phyloP scores from a whole-genome alignment of 768 basidiomycete species.

The Piloderma croceum region DNA sequence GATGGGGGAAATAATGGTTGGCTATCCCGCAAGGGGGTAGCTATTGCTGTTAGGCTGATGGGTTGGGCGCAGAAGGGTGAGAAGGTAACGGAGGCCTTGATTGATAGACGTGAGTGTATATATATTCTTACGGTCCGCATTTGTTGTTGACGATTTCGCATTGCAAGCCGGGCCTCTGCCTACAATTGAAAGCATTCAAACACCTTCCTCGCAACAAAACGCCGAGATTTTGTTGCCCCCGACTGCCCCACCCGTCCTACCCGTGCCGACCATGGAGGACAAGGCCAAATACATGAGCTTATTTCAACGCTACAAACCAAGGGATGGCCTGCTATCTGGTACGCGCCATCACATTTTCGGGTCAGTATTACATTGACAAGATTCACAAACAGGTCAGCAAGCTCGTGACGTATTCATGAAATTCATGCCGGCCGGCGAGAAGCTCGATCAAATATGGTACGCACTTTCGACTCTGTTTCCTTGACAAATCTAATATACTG shows the following conservation, averaged over 20 bases:
- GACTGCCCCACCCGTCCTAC: constrained; percentile 25
- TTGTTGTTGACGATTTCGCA: constrained; percentile 6
- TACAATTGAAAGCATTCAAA: too few relatives aligned
- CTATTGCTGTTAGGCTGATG: constrained; percentile 55
- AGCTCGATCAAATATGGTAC: constrained; percentile 58
- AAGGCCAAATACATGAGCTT: constrained; percentile 48
- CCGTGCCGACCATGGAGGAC: constrained; percentile 47
- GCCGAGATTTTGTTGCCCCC: constrained; percentile 31
- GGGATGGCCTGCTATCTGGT: constrained; percentile 53
- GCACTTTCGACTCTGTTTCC: constrained; percentile 11
- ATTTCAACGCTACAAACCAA: constrained; percentile 46
- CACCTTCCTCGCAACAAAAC: too few relatives aligned
- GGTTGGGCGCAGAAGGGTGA: constrained; percentile 59
- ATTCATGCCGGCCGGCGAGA: constrained; percentile 51
- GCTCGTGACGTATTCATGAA: constrained; percentile 61
- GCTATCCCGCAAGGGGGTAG: constrained; percentile 50
- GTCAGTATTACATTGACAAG: too few relatives aligned
- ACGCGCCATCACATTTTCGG: constrained; percentile 9
- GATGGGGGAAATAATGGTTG: constrained; percentile 55
- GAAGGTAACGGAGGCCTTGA: constrained; percentile 33
- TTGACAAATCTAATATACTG: not conserved
- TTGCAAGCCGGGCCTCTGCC: constrained; percentile 51
- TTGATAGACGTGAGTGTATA: constrained; percentile 39
- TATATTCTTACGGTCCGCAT: not conserved
- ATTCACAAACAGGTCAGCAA: constrained; percentile 45